These are phyloP conservation scores for Colletotrichum ledebouriae DNA, from an alignment of 2,329 filamentous ascomycete species.

Conservation along the genomic window DNA sequence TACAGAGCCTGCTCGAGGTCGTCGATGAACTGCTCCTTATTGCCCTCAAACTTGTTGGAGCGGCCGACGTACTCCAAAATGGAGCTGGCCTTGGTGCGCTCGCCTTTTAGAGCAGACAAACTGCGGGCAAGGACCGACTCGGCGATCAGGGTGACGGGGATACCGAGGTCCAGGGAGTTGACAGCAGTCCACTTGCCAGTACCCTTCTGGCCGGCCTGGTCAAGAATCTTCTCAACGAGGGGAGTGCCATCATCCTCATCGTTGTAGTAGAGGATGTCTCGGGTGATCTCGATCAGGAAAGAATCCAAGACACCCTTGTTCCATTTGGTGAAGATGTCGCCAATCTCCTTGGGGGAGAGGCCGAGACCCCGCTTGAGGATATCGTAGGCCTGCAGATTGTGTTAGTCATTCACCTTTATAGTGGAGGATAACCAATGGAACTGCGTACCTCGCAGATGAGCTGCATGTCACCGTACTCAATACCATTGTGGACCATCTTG, in stretches of 20 bases:
- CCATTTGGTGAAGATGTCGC: conserved; percentile 94
- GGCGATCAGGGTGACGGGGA: conserved; percentile 98
- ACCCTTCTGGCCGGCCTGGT: conserved; percentile 99
- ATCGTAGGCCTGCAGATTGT: conserved; percentile 85
- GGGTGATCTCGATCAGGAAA: conserved; percentile 99
- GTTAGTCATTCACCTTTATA: conserved; percentile 40
- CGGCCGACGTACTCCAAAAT: conserved; percentile 83
- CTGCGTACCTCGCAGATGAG: conserved; percentile 92
- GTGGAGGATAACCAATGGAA: neutral
- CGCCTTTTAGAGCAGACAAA: conserved; percentile 92
- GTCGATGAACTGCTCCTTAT: conserved; percentile 93
- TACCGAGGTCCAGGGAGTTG: conserved; percentile 97
- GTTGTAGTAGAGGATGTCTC: conserved; percentile 98
- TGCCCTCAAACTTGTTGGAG: conserved; percentile 82
- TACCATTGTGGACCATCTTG: conserved; percentile 99
- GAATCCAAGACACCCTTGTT: conserved; percentile 99
- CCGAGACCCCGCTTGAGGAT: conserved; percentile 99
- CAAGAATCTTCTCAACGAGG: conserved; percentile 98
- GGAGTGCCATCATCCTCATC: conserved; percentile 87
- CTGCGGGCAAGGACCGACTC: conserved; percentile 97
- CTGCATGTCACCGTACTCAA: conserved; percentile 99
- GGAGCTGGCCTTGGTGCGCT: conserved; percentile 85
- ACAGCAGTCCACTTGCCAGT: conserved; percentile 99
- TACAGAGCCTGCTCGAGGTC: conserved; percentile 99
- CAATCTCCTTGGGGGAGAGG: conserved; percentile 92